phyloP scores from a whole-genome alignment of 1,139 yeast genomes.

The Sugiyamaella pinicola region DNA sequence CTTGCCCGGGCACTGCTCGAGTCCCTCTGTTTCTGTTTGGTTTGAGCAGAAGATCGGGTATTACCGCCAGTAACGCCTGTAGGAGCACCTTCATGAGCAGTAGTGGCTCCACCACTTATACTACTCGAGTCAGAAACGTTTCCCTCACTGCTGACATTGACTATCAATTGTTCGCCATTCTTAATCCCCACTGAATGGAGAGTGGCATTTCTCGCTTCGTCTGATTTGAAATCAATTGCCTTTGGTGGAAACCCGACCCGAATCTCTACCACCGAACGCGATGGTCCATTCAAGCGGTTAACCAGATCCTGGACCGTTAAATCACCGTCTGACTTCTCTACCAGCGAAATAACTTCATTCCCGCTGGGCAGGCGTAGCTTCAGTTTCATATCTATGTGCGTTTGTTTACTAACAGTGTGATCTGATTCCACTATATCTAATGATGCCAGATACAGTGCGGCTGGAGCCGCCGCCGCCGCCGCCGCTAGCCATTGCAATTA shows the following conservation, averaged over 20 bases:
- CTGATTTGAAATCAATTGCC: constrained; percentile 41
- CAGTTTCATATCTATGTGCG: constrained; percentile 33
- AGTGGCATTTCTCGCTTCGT: constrained; percentile 26
- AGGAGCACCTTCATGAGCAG: not conserved
- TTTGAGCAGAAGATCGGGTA: not conserved
- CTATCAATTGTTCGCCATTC: constrained; percentile 60
- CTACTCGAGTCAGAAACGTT: not conserved
- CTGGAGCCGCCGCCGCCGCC: no score
- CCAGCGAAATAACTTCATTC: constrained; percentile 32
- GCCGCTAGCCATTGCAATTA: no score
- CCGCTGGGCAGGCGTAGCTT: constrained; percentile 32
- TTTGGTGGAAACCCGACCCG: constrained; percentile 67
- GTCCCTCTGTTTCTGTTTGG: no score
- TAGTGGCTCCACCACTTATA: not conserved
- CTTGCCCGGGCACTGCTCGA: no score
- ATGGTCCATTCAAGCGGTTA: constrained; percentile 21
- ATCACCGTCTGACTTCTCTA: constrained; percentile 33
- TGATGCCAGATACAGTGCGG: no score
- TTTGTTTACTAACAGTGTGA: no score
- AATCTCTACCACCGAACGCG: constrained; percentile 37
- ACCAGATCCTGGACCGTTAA: constrained; percentile 37
- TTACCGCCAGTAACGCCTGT: not conserved
- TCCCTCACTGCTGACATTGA: constrained; percentile 35
- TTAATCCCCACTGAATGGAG: constrained; percentile 51
- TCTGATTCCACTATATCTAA: no score